These are phyloP conservation scores for Trichoderma cornu-damae DNA, from an alignment of 2,329 filamentous ascomycete species.

Conservation along the genomic window DNA sequence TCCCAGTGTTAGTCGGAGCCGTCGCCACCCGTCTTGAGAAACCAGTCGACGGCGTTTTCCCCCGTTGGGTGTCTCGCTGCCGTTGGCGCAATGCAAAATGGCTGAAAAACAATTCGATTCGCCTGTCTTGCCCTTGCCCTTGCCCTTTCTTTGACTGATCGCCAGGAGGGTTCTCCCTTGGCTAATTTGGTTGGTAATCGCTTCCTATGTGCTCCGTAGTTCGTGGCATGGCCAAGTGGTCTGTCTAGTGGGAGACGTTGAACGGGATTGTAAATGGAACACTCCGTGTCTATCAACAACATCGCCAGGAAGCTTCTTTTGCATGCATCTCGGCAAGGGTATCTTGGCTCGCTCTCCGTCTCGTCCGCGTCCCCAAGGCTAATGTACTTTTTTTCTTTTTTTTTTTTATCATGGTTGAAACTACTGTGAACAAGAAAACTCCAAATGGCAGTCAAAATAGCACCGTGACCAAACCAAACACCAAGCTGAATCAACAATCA, in stretches of 20 bases:
- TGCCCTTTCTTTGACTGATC: no score
- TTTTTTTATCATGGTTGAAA: not conserved
- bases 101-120: no score
- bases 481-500: conserved; percentile 1
- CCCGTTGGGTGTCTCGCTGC: not conserved
- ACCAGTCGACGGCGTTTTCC: not conserved
- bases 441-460: not conserved
- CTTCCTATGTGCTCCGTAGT: no score
- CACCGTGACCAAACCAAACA: not conserved
- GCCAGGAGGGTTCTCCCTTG: no score
- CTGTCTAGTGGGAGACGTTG: not conserved
- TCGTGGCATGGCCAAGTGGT: no score
- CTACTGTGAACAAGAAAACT: conserved; percentile 1
- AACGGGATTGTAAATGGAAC: not conserved
- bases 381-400: no score
- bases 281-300: conserved; percentile 1
- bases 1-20: no score
- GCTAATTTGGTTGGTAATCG: no score
- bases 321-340: not conserved
- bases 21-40: not conserved
- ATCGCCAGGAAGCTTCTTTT: not conserved
- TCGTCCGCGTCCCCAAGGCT: not conserved
- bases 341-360: not conserved
- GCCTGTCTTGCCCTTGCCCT: no score
- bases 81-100: not conserved